These are phyloP conservation scores for Umbelopsis vinacea DNA, from an alignment of 192 early-diverging fungal species.

Conservation along the genomic window DNA sequence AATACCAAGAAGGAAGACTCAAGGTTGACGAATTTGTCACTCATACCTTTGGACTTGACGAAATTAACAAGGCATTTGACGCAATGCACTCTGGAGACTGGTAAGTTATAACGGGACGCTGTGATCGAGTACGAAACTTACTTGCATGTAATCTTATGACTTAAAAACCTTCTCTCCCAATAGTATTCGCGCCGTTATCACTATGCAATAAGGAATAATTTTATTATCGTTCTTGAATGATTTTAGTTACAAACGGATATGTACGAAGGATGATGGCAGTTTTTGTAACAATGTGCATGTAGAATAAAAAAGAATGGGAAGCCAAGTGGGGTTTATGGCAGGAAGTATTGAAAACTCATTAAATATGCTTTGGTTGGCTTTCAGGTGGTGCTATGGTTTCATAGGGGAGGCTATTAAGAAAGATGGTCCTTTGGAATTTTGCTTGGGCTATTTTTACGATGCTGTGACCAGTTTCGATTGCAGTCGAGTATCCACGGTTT, in stretches of 20 bases:
- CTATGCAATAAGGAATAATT: conserved; percentile 24
- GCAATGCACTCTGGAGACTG: conserved; percentile 82
- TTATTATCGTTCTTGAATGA: neutral
- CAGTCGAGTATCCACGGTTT: conserved; percentile 7
- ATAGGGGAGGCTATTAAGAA: no score
- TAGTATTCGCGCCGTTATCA: conserved; percentile 43
- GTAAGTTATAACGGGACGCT: conserved; percentile 32
- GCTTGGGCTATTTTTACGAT: no score
- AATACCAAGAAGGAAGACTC: conserved; percentile 82
- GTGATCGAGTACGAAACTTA: no score
- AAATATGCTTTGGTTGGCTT: no score
- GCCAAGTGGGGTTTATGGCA: neutral
- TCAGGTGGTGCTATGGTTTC: no score
- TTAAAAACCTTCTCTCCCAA: neutral
- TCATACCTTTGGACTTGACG: conserved; percentile 74
- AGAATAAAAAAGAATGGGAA: neutral
- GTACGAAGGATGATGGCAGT: conserved; percentile 9
- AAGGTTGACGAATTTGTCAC: conserved; percentile 95
- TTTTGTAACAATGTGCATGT: neutral
- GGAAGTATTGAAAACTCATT: neutral
- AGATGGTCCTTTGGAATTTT: no score
- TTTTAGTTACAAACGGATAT: conserved; percentile 5
- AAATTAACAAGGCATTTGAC: conserved; percentile 95
- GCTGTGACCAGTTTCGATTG: conserved; percentile 8
- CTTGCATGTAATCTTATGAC: neutral